Conservation (phyloP, 2,329 filamentous ascomycete genomes). For the Didymella segeticola region DNA sequence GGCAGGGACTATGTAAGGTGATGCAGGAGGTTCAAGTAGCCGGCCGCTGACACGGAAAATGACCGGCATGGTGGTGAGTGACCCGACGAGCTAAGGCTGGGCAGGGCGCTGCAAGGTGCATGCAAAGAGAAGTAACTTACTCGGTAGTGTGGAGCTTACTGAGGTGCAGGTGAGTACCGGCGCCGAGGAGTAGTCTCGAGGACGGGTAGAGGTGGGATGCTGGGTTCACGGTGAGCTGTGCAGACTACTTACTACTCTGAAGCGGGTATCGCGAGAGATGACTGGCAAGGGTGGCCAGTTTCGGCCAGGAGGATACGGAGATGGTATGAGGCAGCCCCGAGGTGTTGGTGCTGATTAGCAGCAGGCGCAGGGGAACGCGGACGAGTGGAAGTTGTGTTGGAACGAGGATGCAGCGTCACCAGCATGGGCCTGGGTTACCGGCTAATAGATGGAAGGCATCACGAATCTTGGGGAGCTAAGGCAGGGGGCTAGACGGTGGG, state of each 20-base stretch:
- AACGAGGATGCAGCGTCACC: constrained; percentile 26
- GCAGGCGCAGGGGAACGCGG: constrained; percentile 37
- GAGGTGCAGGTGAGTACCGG: constrained; percentile 16
- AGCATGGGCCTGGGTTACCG: constrained; percentile 28
- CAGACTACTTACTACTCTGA: constrained; percentile 36
- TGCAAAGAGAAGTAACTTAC: constrained; percentile 39
- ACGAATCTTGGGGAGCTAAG: constrained; percentile 17
- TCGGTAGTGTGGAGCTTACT: constrained; percentile 31
- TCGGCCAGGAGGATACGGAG: constrained; percentile 47
- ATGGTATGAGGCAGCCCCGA: constrained; percentile 36
- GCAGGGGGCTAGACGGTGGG: too few relatives aligned
- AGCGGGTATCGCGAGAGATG: constrained; percentile 13
- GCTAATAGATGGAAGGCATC: constrained; percentile 42
- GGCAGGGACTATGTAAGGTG: constrained; percentile 32
- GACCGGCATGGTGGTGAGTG: constrained; percentile 39
- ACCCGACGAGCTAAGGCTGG: constrained; percentile 23
- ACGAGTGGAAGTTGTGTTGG: constrained; percentile 46
- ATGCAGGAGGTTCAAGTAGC: constrained; percentile 35
- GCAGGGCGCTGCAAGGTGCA: constrained; percentile 13
- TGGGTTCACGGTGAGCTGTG: constrained; percentile 32
- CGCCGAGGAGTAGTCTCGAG: background rate
- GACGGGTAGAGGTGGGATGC: too few relatives aligned
- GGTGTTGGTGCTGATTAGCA: constrained; percentile 29
- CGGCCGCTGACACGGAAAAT: constrained; percentile 43
- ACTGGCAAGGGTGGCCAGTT: constrained; percentile 25